Conservation (phyloP, 192 early-diverging fungal species). For the Rhizophagus sp. region DNA sequence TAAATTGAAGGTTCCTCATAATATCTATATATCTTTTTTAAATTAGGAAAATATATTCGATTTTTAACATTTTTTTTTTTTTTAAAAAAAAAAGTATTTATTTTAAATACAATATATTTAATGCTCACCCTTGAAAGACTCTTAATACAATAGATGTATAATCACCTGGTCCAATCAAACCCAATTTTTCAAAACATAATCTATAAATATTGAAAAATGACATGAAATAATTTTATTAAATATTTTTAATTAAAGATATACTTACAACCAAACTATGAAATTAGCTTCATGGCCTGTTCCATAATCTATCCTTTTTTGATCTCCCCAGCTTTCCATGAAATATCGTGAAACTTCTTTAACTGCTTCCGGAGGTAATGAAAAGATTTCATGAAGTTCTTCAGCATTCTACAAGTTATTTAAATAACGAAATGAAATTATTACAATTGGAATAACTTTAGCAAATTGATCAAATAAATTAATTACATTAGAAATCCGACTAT, state of each 20-base stretch:
- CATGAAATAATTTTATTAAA: constrained; percentile 13
- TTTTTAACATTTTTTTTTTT: not conserved
- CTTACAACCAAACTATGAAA: constrained; percentile 83
- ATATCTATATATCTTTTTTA: constrained; percentile 74
- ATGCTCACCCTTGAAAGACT: constrained; percentile 67
- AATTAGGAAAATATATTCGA: not conserved
- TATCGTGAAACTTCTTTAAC: constrained; percentile 69
- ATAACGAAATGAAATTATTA: not conserved
- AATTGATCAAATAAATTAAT: constrained; percentile 10
- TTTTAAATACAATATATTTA: constrained; percentile 1
- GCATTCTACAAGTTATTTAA: constrained; percentile 29
- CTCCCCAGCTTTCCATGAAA: constrained; percentile 84
- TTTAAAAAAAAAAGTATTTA: not conserved
- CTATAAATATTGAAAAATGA: constrained; percentile 35
- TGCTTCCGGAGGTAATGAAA: constrained; percentile 38
- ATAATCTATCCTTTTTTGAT: constrained; percentile 93
- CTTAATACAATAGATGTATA: constrained; percentile 75
- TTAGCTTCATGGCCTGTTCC: constrained; percentile 96
- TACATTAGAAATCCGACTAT: constrained; percentile 72
- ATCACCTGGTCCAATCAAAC: constrained; percentile 65
- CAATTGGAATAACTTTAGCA: not conserved
- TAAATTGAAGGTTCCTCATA: constrained; percentile 87
- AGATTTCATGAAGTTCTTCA: constrained; percentile 36
- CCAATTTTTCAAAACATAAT: constrained; percentile 77
- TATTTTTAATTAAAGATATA: not conserved